Conservation (phyloP, 2,329 filamentous ascomycete species). For the Penicillium corylophilum region DNA sequence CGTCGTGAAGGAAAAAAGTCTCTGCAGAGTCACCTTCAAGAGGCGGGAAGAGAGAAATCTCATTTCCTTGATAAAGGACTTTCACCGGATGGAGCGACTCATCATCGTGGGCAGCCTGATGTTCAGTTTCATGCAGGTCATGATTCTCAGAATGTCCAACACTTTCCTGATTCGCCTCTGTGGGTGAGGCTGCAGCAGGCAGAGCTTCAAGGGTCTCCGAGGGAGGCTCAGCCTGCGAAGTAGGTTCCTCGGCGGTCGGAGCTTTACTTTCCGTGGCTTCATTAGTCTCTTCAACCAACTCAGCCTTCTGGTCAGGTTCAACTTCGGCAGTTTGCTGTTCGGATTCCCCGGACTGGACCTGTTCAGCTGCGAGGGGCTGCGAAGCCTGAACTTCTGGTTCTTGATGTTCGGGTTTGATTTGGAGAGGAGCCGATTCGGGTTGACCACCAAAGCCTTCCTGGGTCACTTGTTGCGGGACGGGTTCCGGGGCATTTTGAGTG, state of each 20-base stretch:
- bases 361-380: not conserved
- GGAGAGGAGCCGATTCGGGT: not conserved
- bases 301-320: not conserved
- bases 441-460: not conserved
- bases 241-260: constrained; percentile 1
- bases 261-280: constrained; percentile 9
- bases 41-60: constrained; percentile 61
- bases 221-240: constrained; percentile 5
- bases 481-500: constrained; percentile 6
- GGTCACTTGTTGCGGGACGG: not conserved
- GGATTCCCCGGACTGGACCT: not conserved
- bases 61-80: constrained; percentile 55
- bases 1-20: constrained; percentile 58
- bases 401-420: not conserved
- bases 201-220: constrained; percentile 17
- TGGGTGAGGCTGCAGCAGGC: constrained; percentile 9
- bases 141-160: constrained; percentile 10
- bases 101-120: constrained; percentile 2
- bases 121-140: constrained; percentile 6
- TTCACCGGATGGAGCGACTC: constrained; percentile 47
- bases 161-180: constrained; percentile 3
- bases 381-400: not conserved
- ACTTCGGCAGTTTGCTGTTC: not conserved
- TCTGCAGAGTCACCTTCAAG: constrained; percentile 53
- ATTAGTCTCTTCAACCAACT: constrained; percentile 22